phyloP scores from a whole-genome alignment of 2,329 filamentous ascomycete genomes.

The Gnomoniopsis sp. region DNA sequence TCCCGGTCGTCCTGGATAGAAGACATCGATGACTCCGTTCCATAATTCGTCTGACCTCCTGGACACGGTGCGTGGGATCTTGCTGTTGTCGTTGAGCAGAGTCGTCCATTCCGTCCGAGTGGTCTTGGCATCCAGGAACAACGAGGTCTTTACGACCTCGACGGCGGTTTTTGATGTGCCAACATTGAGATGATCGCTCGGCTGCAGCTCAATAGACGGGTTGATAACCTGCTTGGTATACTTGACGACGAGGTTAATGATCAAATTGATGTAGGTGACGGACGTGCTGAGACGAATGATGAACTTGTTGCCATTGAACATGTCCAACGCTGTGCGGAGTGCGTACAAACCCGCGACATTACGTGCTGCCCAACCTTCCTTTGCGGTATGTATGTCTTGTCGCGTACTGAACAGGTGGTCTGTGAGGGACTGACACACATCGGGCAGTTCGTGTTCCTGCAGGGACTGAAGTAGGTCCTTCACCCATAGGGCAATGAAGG shows the following conservation, averaged over 20 bases:
- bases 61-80: constrained; percentile 64
- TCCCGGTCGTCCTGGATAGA: constrained; percentile 42
- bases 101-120: constrained; percentile 66
- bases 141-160: constrained; percentile 61
- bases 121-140: constrained; percentile 69
- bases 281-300: constrained; percentile 48
- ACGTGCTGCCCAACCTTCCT: constrained; percentile 57
- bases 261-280: constrained; percentile 60
- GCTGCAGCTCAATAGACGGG: constrained; percentile 45
- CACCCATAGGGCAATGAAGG: constrained; percentile 75
- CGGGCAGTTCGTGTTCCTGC: constrained; percentile 69
- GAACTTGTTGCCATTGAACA: constrained; percentile 47
- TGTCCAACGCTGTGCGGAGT: constrained; percentile 53
- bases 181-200: constrained; percentile 43
- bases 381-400: constrained; percentile 51
- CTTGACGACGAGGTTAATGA: constrained; percentile 62
- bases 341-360: constrained; percentile 62
- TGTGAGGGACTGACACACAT: constrained; percentile 76
- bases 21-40: constrained; percentile 63
- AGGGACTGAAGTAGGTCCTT: constrained; percentile 74
- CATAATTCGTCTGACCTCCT: constrained; percentile 74
- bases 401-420: constrained; percentile 69
- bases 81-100: constrained; percentile 52
- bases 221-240: constrained; percentile 57
- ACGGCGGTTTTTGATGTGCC: constrained; percentile 55